phyloP scores from a whole-genome alignment of 169 alveolate genomes.

The Ichthyophthirius multifiliis region DNA sequence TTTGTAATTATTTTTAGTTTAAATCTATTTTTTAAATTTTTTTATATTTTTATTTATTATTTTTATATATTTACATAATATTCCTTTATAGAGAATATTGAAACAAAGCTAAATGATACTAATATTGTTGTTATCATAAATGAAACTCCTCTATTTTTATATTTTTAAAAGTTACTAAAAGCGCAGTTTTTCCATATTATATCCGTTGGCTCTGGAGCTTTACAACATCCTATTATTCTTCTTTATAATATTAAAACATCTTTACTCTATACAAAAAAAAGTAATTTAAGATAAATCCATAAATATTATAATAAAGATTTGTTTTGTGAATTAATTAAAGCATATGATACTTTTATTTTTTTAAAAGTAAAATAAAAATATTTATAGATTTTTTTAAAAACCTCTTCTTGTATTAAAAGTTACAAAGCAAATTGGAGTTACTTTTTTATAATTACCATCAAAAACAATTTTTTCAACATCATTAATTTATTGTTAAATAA shows the following conservation, averaged over 20 bases:
- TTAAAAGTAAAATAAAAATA: no score
- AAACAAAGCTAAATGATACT: background rate
- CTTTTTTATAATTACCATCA: background rate
- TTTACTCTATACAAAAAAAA: background rate
- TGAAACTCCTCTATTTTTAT: background rate
- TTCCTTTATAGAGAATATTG: background rate
- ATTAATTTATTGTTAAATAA: background rate
- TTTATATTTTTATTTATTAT: no score
- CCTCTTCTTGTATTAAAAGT: background rate
- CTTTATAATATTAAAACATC: no score
- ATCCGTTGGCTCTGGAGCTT: slow-evolving; percentile 2
- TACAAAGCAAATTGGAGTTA: background rate
- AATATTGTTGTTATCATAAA: background rate
- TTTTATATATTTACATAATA: background rate
- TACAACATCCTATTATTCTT: background rate
- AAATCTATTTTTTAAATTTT: no score
- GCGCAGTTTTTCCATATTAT: background rate
- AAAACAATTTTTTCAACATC: background rate
- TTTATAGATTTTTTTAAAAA: background rate
- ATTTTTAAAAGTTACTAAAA: background rate
- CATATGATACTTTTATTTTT: background rate
- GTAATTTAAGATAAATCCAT: background rate
- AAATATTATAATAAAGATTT: background rate
- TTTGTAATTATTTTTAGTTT: no score
- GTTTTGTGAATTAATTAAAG: background rate